Conservation (phyloP, 768 basidiomycete species). For the Russula foetens region DNA sequence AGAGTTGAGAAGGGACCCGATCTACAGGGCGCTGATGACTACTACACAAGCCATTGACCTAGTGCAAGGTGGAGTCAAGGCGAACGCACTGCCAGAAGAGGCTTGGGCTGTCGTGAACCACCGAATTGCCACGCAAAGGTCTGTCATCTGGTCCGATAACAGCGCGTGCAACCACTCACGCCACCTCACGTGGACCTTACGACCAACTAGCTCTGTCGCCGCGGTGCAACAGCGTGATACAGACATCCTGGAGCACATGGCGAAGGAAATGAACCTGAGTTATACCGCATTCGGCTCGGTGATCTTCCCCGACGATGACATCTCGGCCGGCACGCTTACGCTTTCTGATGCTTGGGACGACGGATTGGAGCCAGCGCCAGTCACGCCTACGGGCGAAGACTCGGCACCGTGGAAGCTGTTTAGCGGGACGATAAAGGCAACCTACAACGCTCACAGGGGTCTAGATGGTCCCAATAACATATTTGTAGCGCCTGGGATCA, state of each 20-base stretch:
- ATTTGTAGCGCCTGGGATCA: conserved; percentile 33
- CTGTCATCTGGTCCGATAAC: background rate
- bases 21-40: conserved; percentile 28
- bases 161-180: no score
- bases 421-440: no score
- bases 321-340: conserved; percentile 31
- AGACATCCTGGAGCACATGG: conserved; percentile 23
- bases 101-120: conserved; percentile 25
- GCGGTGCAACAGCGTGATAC: conserved; percentile 26
- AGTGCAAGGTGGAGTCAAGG: conserved; percentile 35
- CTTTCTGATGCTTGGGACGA: conserved; percentile 32
- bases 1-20: conserved; percentile 22
- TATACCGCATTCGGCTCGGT: conserved; percentile 33
- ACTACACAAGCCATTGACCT: conserved; percentile 31
- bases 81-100: conserved; percentile 39
- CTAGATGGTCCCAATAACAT: conserved; percentile 23
- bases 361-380: conserved; percentile 33
- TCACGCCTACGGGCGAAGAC: conserved; percentile 28
- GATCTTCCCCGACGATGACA: conserved; percentile 20
- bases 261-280: conserved; percentile 33
- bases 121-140: conserved; percentile 29
- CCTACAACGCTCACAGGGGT: conserved; percentile 5
- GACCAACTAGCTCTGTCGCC: conserved; percentile 26
- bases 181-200: background rate
- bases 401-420: no score